A percentile compares a stretch with the other conserved stretches of the same genome.
Conservation (phyloP, 768 basidiomycete genomes). For the Lactifluus echinatus region DNA sequence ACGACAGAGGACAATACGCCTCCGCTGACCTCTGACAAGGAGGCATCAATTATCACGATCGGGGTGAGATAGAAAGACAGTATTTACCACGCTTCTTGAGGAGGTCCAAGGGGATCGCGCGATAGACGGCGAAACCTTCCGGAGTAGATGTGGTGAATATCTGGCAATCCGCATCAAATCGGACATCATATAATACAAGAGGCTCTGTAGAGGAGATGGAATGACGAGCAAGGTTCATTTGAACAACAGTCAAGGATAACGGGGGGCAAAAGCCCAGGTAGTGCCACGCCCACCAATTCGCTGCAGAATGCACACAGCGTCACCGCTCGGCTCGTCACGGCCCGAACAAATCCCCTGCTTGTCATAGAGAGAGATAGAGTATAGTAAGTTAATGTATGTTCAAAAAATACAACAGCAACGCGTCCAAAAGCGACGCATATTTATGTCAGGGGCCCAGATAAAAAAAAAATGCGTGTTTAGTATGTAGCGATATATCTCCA, state of each 20-base stretch:
- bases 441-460: slow-evolving; percentile 1
- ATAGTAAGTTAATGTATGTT: not conserved
- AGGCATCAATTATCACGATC: slow-evolving; percentile 18
- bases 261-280: slow-evolving; percentile 12
- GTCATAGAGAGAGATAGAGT: not conserved
- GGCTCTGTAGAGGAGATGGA: slow-evolving; percentile 71
- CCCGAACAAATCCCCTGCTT: not conserved
- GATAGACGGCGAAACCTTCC: slow-evolving; percentile 78
- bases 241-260: slow-evolving; percentile 19
- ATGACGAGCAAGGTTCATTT: slow-evolving; percentile 84
- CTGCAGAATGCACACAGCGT: not conserved
- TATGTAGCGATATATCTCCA: not conserved
- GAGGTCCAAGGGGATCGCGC: slow-evolving; percentile 63
- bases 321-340: slow-evolving; percentile 1
- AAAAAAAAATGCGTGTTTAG: slow-evolving; percentile 2
- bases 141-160: slow-evolving; percentile 78
- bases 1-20: slow-evolving; percentile 72
- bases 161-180: slow-evolving; percentile 69
- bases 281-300: not conserved
- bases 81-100: slow-evolving; percentile 71
- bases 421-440: slow-evolving; percentile 4
- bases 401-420: slow-evolving; percentile 4
- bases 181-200: slow-evolving; percentile 65
- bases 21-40: slow-evolving; percentile 54
- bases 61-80: slow-evolving; percentile 1